phyloP scores from a whole-genome alignment of 2,329 filamentous ascomycete genomes.

The Albifimbria verrucaria region DNA sequence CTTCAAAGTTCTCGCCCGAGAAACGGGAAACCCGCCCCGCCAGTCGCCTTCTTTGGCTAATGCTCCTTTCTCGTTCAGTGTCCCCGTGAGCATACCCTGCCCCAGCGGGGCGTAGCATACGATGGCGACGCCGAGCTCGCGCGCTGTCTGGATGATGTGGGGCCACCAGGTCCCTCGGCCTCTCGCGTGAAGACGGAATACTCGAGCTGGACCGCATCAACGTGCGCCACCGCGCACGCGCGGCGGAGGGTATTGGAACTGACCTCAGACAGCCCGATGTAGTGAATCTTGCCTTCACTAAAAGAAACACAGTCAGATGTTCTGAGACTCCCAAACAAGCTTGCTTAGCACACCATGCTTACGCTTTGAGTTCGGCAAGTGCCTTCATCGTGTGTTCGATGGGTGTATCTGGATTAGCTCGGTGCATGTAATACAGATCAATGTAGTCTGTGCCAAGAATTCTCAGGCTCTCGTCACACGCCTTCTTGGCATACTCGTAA shows the following conservation, averaged over 20 bases:
- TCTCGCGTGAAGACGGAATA: constrained; percentile 51
- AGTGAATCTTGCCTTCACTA: constrained; percentile 48
- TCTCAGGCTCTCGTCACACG: constrained; percentile 29
- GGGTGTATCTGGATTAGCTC: constrained; percentile 23
- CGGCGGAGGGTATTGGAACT: constrained; percentile 44
- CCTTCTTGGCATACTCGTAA: too few species aligned
- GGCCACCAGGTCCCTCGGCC: constrained; percentile 48
- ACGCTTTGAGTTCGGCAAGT: constrained; percentile 37
- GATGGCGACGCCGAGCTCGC: constrained; percentile 52
- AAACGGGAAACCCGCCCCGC: constrained; percentile 10
- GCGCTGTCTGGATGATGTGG: constrained; percentile 45
- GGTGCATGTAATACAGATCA: constrained; percentile 36
- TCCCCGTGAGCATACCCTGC: constrained; percentile 46
- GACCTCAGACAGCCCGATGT: constrained; percentile 48
- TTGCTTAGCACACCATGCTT: constrained; percentile 1
- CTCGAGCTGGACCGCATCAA: constrained; percentile 50
- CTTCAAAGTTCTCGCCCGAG: constrained; percentile 24
- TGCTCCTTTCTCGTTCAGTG: constrained; percentile 15
- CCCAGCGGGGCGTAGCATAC: constrained; percentile 57
- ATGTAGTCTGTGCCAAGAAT: constrained; percentile 45
- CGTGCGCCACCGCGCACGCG: constrained; percentile 41
- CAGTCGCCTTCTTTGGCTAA: neutral
- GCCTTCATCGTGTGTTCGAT: constrained; percentile 43
- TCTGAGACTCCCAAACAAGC: neutral
- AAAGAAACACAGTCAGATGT: neutral